Evolutionary conservation across 2,329 filamentous ascomycete genomes (phyloP).

Genomic region (Pestalotiopsis sp.): DNA sequence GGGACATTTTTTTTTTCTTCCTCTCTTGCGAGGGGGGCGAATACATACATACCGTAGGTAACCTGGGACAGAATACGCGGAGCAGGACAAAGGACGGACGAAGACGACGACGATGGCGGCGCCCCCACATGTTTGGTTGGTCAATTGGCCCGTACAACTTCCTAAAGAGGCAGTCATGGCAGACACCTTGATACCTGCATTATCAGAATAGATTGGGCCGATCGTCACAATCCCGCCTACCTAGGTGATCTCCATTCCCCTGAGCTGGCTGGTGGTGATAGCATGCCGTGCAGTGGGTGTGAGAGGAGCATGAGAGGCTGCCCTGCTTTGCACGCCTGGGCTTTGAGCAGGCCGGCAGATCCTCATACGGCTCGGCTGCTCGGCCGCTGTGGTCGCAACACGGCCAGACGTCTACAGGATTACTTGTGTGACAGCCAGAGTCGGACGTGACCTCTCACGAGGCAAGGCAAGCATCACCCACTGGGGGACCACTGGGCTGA

Average conservation of each 20-base stretch:
- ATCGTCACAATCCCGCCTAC: not conserved
- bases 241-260: not conserved
- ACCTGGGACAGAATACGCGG: not conserved
- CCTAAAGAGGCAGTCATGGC: conserved; percentile 9
- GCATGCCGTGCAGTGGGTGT: not conserved
- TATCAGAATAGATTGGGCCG: not conserved
- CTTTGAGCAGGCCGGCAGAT: not conserved
- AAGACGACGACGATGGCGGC: not conserved
- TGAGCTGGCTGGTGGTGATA: not conserved
- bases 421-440: conserved; percentile 3
- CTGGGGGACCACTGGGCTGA: not conserved
- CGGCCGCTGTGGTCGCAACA: not conserved
- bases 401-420: not conserved
- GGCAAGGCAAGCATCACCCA: not conserved
- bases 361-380: conserved; percentile 4
- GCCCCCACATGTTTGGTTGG: not conserved
- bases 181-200: conserved; percentile 1
- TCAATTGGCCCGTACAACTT: conserved; percentile 1
- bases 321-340: not conserved
- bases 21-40: not conserved
- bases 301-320: not conserved
- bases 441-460: not conserved
- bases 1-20: not conserved
- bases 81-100: not conserved
- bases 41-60: not conserved